Conservation (phyloP, 2,329 filamentous ascomycete genomes). For the Penicillium polonicum region DNA sequence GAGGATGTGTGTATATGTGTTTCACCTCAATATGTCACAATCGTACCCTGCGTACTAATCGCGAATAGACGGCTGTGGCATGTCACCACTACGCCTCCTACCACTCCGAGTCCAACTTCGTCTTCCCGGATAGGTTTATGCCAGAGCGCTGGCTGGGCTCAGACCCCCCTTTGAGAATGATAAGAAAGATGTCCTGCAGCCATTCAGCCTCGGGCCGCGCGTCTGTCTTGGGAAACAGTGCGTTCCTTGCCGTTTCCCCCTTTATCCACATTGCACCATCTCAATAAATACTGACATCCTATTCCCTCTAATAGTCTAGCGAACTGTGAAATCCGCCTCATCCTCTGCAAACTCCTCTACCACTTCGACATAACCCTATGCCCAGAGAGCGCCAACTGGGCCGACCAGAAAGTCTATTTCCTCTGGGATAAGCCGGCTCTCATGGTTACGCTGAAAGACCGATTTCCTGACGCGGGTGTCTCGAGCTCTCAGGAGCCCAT, state of each 20-base stretch:
- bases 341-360: conserved; percentile 28
- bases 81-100: conserved; percentile 29
- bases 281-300: neutral
- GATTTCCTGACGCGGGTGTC: neutral
- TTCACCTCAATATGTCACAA: neutral
- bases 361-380: conserved; percentile 25
- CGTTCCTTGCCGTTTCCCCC: neutral
- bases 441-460: conserved; percentile 16
- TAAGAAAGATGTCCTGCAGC: conserved; percentile 27
- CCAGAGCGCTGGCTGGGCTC: conserved; percentile 37
- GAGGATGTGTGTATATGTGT: conserved; percentile 15
- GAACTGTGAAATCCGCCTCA: conserved; percentile 27
- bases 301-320: conserved; percentile 18
- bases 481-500: neutral
- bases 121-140: conserved; percentile 25
- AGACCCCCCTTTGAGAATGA: conserved; percentile 19
- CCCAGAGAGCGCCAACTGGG: conserved; percentile 20
- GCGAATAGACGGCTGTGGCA: conserved; percentile 15
- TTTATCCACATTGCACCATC: neutral
- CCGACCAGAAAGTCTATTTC: conserved; percentile 23
- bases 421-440: conserved; percentile 31
- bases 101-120: conserved; percentile 27
- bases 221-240: conserved; percentile 37
- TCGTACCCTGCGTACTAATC: neutral
- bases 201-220: conserved; percentile 39